Base-by-base conservation (phyloP, 495 filamentous ascomycete genomes). In the Penicillium goetzii region DNA sequence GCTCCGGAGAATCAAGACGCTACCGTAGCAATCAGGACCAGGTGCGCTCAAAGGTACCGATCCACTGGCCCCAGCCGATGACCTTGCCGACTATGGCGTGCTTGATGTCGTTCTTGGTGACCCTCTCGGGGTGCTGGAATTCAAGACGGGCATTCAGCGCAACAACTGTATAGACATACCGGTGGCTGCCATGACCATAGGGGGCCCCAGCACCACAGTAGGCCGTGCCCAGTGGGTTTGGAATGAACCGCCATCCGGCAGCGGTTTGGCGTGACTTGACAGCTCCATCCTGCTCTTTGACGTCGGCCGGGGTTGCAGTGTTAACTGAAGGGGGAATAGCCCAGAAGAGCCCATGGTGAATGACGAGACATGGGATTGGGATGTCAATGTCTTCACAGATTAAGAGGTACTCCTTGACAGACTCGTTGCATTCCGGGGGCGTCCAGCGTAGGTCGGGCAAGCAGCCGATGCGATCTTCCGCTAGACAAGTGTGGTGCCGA, bases 341-440 rank as follows among this genome's bases (percentile, higher is more conserved):
- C 51, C 73, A 78, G 63, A 80, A 79, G 7, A 83, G 65, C 17
- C 81, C 82, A 56, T 85, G 84, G 25, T 76, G 68, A 33, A 82
- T 73, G 36, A 80, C 75, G 9, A 67, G 40, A 11, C 66, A 78
- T 1, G 82, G 82, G 28, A 84, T 62, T 4, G 83, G 81, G 17
- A 74, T 66, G 57, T 85, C 83, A n/a, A 79, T 74, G 49, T 85
- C 83, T 62, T 86, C 80, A n/a, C 74, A 76, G 15, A 84, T 64
- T 2, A 86, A 55, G 12, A 85, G 66, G 59, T 82, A 85, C 59
- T 85, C 74, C 61, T 76, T 75, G 3, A 82, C 78, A 14, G 49
- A 45, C 23, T 62, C 58, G 17, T 26, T 57, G 14, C 28, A 62
- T 34, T 61, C 38, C 0, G 72, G 75, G 14, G 64, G 49, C 2